Percentiles rank a stretch among this genome's conserved stretches.
These are phyloP conservation scores for Neurospora crassa DNA, from an alignment of 2,329 filamentous ascomycete genomes.

Conservation along the genomic window DNA sequence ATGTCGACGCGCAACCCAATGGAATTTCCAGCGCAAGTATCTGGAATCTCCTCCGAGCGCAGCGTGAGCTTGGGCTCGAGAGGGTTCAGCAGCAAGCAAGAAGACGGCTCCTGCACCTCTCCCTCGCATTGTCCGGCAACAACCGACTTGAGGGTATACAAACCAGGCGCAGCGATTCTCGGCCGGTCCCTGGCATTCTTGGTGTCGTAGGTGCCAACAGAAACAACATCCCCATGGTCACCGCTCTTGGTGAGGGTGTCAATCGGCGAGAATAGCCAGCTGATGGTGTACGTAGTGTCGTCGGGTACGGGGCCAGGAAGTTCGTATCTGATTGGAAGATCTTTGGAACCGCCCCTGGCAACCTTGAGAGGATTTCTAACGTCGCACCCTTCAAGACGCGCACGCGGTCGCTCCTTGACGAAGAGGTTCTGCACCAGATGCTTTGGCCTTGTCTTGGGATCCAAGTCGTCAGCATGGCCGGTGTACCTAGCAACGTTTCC, in stretches of 20 bases:
- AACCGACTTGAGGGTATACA: slow-evolving; percentile 78
- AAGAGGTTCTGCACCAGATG: slow-evolving; percentile 67
- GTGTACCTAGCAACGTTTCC: slow-evolving; percentile 78
- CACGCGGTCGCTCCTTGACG: slow-evolving; percentile 77
- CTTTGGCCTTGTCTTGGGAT: slow-evolving; percentile 48
- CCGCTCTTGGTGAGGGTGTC: slow-evolving; percentile 59
- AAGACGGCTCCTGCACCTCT: slow-evolving; percentile 85
- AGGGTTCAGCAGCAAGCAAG: slow-evolving; percentile 87
- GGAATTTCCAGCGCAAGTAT: slow-evolving; percentile 90
- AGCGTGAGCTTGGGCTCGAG: slow-evolving; percentile 73
- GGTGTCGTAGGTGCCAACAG: slow-evolving; percentile 48
- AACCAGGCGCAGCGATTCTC: slow-evolving; percentile 63
- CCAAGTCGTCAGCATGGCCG: slow-evolving; percentile 55
- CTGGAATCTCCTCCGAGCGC: slow-evolving; percentile 70
- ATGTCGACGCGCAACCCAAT: slow-evolving; percentile 83
- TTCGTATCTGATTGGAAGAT: slow-evolving; percentile 63
- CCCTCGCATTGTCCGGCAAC: slow-evolving; percentile 74
- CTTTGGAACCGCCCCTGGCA: slow-evolving; percentile 59
- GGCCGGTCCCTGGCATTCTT: slow-evolving; percentile 55
- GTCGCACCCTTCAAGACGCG: slow-evolving; percentile 66
- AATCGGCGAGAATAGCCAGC: slow-evolving; percentile 74
- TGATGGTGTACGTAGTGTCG: slow-evolving; percentile 61
- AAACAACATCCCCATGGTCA: slow-evolving; percentile 54
- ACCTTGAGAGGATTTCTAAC: slow-evolving; percentile 73
- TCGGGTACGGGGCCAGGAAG: slow-evolving; percentile 48